Evolutionary conservation across 2,329 filamentous ascomycete genomes (phyloP).

Genomic region (Pyrenophora graminea): DNA sequence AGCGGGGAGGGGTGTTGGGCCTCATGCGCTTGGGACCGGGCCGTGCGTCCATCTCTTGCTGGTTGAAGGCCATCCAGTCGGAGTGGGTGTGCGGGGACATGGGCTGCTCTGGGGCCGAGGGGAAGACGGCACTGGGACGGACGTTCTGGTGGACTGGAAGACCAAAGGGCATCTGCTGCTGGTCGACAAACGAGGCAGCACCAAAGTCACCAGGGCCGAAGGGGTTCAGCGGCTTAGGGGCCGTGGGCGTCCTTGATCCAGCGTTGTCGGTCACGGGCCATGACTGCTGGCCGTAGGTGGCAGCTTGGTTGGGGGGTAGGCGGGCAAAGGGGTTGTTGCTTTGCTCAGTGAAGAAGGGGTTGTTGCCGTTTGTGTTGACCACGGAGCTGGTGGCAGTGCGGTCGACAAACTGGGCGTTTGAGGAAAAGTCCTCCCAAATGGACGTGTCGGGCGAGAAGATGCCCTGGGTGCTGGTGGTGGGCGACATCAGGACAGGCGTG

Average conservation of each 20-base stretch:
- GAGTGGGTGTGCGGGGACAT: conserved; percentile 67
- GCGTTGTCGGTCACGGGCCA: conserved; percentile 69
- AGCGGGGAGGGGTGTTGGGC: conserved; percentile 70
- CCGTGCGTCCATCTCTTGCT: conserved; percentile 55
- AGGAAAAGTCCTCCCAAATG: conserved; percentile 53
- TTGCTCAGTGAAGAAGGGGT: conserved; percentile 55
- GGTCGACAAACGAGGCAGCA: conserved; percentile 49
- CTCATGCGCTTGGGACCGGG: conserved; percentile 61
- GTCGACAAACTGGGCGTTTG: conserved; percentile 44
- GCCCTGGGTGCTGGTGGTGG: conserved; percentile 53
- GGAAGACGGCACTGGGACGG: conserved; percentile 57
- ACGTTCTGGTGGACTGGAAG: conserved; percentile 46
- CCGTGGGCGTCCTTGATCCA: conserved; percentile 74
- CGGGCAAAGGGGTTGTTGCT: conserved; percentile 67
- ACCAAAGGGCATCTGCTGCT: conserved; percentile 46
- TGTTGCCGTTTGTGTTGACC: conserved; percentile 49
- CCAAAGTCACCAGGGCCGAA: conserved; percentile 58
- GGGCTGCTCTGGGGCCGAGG: conserved; percentile 51
- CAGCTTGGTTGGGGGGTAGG: conserved; percentile 56
- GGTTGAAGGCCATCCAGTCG: conserved; percentile 59
- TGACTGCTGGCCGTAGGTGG: conserved; percentile 54
- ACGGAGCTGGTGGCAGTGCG: conserved; percentile 44
- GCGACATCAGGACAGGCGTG: conserved; percentile 53
- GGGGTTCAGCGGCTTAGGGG: conserved; percentile 72
- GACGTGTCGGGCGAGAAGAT: conserved; percentile 59